Base-by-base conservation (phyloP, 75 land plant species). In the Ceratopteris richardii region DNA sequence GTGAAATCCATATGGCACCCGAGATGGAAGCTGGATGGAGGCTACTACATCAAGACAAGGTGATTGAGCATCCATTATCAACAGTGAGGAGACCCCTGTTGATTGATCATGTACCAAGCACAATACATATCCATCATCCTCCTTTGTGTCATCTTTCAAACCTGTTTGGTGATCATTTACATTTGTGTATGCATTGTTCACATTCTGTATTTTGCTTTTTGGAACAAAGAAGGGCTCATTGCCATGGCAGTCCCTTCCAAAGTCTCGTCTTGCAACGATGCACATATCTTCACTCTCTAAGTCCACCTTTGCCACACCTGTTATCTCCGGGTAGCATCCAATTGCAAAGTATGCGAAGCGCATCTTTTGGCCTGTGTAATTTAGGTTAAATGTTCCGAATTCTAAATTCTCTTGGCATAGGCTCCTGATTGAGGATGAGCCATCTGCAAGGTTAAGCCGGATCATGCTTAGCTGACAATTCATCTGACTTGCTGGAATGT, bases 1-100 rank as follows among this genome's bases (percentile, higher is more conserved):
- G 29, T 90, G 96, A 33, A 90, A 86, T 0, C 96, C 96, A 61
- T 76, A 78, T 20, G 96, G 96, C 37, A 90, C 85, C 22, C 91
- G 56, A 16, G 42, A 50, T 0, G 96, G 96, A 47, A 90, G 73
- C 65, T 62, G 63, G 12, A 90, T 75, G 2, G 72, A 51, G 0
- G 91, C 96, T 55, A 86, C 77, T 11, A 81, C 36, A 0, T 81
- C 77, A 3, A 90, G 68, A 10, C 58, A 30, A 9, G 90, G 87
- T 11, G 91, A 78, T 55, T 61, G 67, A 1, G 96, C 91, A 44
- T 90, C 96, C 91, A 90, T 75, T 40, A 87, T 85, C 63, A 83
- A 25, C 47, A 90, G 82, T 44, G 57, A 60, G 20, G 87, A 90
- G 44, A 62, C 69, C 7, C 79, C 84, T 0, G 46, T 54, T 3